phyloP scores from a whole-genome alignment of 2,329 filamentous ascomycete genomes.

The Aspergillus carbonarius region DNA sequence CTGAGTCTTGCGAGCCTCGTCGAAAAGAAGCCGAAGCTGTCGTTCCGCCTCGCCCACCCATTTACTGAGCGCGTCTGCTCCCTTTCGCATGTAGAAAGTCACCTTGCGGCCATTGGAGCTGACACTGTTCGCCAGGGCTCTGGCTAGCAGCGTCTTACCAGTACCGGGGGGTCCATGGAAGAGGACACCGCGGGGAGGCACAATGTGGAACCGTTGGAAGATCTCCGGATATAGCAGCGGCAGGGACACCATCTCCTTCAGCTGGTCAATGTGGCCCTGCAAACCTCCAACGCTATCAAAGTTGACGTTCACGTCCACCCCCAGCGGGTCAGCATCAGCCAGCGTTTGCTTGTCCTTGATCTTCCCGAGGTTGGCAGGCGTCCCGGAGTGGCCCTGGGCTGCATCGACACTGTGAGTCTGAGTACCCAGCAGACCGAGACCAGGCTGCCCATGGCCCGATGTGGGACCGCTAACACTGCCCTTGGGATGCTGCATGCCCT shows the following conservation, averaged over 20 bases:
- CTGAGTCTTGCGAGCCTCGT: slow-evolving; percentile 92
- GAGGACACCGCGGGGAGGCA: slow-evolving; percentile 87
- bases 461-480: slow-evolving; percentile 63
- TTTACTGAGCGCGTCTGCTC: slow-evolving; percentile 94
- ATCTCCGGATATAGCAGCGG: slow-evolving; percentile 93
- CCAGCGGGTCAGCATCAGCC: slow-evolving; percentile 90
- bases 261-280: slow-evolving; percentile 88
- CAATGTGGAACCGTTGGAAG: slow-evolving; percentile 87
- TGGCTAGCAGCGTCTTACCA: slow-evolving; percentile 93
- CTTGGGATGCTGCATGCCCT: slow-evolving; percentile 65
- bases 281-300: slow-evolving; percentile 93
- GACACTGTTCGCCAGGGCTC: slow-evolving; percentile 87
- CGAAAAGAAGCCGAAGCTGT: slow-evolving; percentile 88
- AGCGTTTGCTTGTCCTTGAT: slow-evolving; percentile 89
- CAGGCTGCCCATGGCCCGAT: slow-evolving; percentile 49
- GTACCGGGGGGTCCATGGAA: slow-evolving; percentile 98
- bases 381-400: slow-evolving; percentile 56
- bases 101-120: slow-evolving; percentile 89
- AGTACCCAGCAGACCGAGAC: slow-evolving; percentile 54
- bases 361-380: slow-evolving; percentile 83
- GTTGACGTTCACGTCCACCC: slow-evolving; percentile 87
- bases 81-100: slow-evolving; percentile 99
- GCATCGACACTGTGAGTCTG: slow-evolving; percentile 60
- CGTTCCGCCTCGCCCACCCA: slow-evolving; percentile 99
- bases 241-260: slow-evolving; percentile 98